Evolutionary conservation across 208 protist species (phyloP).

Genomic region (Trypanosoma brucei): DNA sequence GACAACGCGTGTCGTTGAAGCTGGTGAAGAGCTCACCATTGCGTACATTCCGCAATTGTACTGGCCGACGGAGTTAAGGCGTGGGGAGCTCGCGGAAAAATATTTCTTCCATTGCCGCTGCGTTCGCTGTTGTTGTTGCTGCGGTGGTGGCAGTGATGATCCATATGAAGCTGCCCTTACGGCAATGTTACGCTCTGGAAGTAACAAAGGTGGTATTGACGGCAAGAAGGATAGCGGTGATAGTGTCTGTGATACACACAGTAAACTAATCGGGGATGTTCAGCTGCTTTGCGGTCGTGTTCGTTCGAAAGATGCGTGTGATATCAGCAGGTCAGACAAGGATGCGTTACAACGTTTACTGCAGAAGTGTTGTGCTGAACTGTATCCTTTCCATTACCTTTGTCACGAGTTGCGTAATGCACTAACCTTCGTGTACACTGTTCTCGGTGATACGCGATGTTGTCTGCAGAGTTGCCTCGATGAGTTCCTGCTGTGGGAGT

Average conservation of each 20-base stretch:
- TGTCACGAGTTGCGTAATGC: conserved; percentile 82
- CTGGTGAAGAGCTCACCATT: conserved; percentile 77
- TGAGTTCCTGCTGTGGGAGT: conserved; percentile 83
- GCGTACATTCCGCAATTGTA: conserved; percentile 86
- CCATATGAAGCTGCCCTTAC: conserved; percentile 52
- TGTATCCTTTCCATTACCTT: conserved; percentile 80
- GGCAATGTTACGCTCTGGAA: conserved; percentile 28
- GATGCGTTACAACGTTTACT: conserved; percentile 37
- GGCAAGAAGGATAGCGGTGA: neutral
- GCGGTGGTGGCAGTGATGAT: conserved; percentile 17
- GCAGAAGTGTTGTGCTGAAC: conserved; percentile 31
- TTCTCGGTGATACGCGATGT: conserved; percentile 29
- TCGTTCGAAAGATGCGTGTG: conserved; percentile 32
- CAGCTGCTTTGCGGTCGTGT: conserved; percentile 42
- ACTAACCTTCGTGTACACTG: conserved; percentile 78
- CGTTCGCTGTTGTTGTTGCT: conserved; percentile 34
- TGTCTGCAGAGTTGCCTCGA: conserved; percentile 55
- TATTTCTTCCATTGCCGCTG: conserved; percentile 84
- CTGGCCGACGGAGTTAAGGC: conserved; percentile 67
- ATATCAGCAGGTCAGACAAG: conserved; percentile 32
- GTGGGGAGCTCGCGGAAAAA: conserved; percentile 38
- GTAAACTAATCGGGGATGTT: conserved; percentile 43
- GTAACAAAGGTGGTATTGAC: neutral
- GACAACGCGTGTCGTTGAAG: conserved; percentile 48
- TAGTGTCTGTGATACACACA: conserved; percentile 20